phyloP scores from a whole-genome alignment of 306 rosid genomes.

The Quercus alba region DNA sequence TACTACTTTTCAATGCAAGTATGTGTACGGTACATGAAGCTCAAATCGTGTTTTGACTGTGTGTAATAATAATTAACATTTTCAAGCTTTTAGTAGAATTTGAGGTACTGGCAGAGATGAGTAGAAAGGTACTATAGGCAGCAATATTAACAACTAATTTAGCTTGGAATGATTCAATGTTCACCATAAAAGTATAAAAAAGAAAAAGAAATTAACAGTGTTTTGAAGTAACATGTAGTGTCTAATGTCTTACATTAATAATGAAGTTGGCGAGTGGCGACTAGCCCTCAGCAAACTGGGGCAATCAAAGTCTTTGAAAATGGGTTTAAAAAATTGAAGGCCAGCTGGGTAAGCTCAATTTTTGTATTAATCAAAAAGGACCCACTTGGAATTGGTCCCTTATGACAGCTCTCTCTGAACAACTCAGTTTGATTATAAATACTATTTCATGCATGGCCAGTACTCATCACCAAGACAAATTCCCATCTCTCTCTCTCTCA shows the following conservation, averaged over 20 bases:
- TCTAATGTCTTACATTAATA: not conserved
- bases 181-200: too few relatives aligned
- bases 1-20: too few relatives aligned
- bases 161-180: too few relatives aligned
- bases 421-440: constrained; percentile 55
- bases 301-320: not conserved
- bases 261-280: constrained; percentile 41
- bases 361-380: constrained; percentile 13
- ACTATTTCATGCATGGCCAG: constrained; percentile 26
- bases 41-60: too few relatives aligned
- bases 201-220: constrained; percentile 5
- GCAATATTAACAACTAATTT: too few relatives aligned
- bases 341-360: constrained; percentile 50
- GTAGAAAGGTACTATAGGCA: too few relatives aligned
- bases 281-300: constrained; percentile 14
- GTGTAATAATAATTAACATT: too few relatives aligned
- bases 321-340: constrained; percentile 23
- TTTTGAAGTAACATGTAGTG: not conserved
- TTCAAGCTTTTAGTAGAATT: too few relatives aligned
- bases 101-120: too few relatives aligned
- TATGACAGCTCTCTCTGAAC: constrained; percentile 68
- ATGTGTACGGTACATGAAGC: too few relatives aligned
- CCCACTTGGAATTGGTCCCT: constrained; percentile 46
- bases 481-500: not conserved
- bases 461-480: constrained; percentile 22